Conservation (phyloP, 2,329 filamentous ascomycete species). For the Akanthomyces muscarius region DNA sequence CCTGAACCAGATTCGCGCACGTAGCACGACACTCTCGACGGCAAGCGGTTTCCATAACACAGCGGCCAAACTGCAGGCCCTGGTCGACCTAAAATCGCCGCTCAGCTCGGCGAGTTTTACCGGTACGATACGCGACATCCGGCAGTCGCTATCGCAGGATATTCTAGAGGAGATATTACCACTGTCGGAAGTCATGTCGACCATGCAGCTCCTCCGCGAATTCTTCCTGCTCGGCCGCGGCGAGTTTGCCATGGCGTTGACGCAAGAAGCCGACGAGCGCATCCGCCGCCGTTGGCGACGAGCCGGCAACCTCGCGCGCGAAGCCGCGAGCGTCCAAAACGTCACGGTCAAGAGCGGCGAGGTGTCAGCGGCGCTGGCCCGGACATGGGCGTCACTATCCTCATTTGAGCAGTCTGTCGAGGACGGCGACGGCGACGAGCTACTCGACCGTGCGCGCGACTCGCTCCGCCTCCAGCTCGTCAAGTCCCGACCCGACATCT, state of each 20-base stretch:
- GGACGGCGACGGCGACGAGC: slow-evolving; percentile 73
- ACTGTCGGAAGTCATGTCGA: slow-evolving; percentile 68
- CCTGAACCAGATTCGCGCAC: slow-evolving; percentile 72
- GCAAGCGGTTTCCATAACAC: slow-evolving; percentile 48
- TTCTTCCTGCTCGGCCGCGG: slow-evolving; percentile 85
- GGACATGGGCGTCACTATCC: slow-evolving; percentile 77
- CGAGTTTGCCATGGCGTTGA: slow-evolving; percentile 85
- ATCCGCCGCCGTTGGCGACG: slow-evolving; percentile 69
- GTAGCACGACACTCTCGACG: slow-evolving; percentile 41
- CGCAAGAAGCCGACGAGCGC: slow-evolving; percentile 78
- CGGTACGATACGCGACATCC: slow-evolving; percentile 68
- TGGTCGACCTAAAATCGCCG: slow-evolving; percentile 68
- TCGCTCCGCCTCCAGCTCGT: slow-evolving; percentile 64
- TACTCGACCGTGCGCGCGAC: slow-evolving; percentile 76
- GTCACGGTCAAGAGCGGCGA: slow-evolving; percentile 79
- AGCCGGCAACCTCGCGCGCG: slow-evolving; percentile 54
- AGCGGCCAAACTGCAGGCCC: slow-evolving; percentile 63
- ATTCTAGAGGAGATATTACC: slow-evolving; percentile 80
- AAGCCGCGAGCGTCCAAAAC: slow-evolving; percentile 42
- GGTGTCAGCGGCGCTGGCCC: slow-evolving; percentile 68
- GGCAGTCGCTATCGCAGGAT: slow-evolving; percentile 77
- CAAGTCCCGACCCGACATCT: slow-evolving; percentile 42
- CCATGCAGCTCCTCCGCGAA: slow-evolving; percentile 72
- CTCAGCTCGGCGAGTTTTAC: slow-evolving; percentile 69
- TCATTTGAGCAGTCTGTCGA: slow-evolving; percentile 55